phyloP scores from a whole-genome alignment of 805 yeast genomes.

The Candida chauliodis region DNA sequence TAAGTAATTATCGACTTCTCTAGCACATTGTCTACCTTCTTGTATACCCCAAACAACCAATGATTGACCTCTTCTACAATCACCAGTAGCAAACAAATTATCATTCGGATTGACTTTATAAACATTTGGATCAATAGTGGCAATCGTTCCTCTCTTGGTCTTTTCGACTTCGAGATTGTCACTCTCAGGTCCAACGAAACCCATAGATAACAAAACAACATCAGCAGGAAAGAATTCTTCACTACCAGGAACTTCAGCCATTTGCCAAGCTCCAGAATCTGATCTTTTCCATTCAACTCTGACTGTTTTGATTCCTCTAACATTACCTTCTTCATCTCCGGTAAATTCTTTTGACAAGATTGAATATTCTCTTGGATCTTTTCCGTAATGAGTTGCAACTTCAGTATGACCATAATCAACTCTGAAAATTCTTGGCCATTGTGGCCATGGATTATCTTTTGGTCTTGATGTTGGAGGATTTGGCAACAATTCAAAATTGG shows the following conservation, averaged over 20 bases:
- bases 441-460: constrained; percentile 99
- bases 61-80: constrained; percentile 98
- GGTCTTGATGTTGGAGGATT: constrained; percentile 83
- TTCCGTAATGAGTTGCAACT: constrained; percentile 90
- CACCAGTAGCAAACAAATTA: constrained; percentile 93
- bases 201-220: constrained; percentile 91
- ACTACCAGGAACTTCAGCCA: constrained; percentile 94
- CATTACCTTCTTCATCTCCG: constrained; percentile 93
- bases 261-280: constrained; percentile 96
- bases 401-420: constrained; percentile 98
- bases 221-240: constrained; percentile 96
- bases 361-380: constrained; percentile 96
- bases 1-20: constrained; percentile 80
- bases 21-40: constrained; percentile 98
- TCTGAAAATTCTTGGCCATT: constrained; percentile 97
- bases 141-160: constrained; percentile 82
- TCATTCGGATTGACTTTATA: constrained; percentile 63
- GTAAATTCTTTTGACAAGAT: constrained; percentile 93
- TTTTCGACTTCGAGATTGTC: constrained; percentile 65
- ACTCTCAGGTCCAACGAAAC: constrained; percentile 94
- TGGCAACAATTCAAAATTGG: constrained; percentile 92
- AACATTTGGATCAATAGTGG: constrained; percentile 54
- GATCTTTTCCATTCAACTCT: constrained; percentile 98
- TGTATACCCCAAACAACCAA: constrained; percentile 99
- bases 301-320: constrained; percentile 91